Conservation (phyloP, 1,139 yeast genomes). For the Kazachstania sp. region DNA sequence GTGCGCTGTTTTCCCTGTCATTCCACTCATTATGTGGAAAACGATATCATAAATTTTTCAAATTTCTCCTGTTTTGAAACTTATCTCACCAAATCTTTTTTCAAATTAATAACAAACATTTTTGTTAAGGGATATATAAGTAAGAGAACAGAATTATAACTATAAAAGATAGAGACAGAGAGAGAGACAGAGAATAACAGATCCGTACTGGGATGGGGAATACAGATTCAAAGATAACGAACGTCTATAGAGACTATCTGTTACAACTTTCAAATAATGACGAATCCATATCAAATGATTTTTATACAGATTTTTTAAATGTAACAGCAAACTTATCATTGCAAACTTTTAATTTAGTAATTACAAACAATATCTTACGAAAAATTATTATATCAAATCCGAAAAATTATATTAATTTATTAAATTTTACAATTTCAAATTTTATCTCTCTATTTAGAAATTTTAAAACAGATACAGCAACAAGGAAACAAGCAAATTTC, state of each 20-base stretch:
- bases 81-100: too few species aligned
- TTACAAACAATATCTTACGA: conserved; percentile 34
- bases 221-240: conserved; percentile 51
- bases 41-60: too few species aligned
- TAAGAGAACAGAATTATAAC: too few species aligned
- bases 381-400: conserved; percentile 50
- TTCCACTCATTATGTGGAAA: too few species aligned
- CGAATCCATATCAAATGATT: conserved; percentile 18
- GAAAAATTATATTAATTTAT: conserved; percentile 46
- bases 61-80: too few species aligned
- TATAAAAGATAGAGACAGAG: too few species aligned
- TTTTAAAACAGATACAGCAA: background rate
- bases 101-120: too few species aligned
- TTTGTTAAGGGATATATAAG: too few species aligned
- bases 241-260: conserved; percentile 50
- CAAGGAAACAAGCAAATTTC: conserved; percentile 2
- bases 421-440: conserved; percentile 36
- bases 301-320: conserved; percentile 14
- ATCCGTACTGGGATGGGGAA: conserved; percentile 69
- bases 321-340: conserved; percentile 8
- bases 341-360: conserved; percentile 32
- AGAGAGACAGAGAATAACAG: too few species aligned
- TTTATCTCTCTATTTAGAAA: conserved; percentile 13
- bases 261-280: conserved; percentile 40
- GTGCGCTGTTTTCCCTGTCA: too few species aligned